A percentile compares a stretch with the other conserved stretches of the same genome.
phyloP scores from a whole-genome alignment of 1,284 basidiomycete genomes.

The Leccinum variabile region DNA sequence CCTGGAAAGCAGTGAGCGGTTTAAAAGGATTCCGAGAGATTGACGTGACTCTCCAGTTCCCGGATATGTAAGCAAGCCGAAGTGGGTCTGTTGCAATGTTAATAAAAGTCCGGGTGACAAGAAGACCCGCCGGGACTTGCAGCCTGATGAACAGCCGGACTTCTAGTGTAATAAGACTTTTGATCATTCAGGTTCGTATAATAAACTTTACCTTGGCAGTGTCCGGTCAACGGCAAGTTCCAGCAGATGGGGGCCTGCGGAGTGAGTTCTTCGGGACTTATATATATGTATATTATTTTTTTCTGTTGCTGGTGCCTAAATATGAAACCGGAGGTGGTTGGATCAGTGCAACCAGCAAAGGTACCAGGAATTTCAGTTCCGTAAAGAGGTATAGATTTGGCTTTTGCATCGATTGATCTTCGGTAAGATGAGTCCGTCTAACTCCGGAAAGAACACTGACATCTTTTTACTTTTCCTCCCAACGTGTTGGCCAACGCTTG shows the following conservation, averaged over 20 bases:
- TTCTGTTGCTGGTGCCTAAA: slow-evolving; percentile 7
- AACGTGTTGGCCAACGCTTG: slow-evolving; percentile 8
- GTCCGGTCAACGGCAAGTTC: slow-evolving; percentile 31
- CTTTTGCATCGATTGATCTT: slow-evolving; percentile 38
- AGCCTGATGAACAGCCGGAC: slow-evolving; percentile 25
- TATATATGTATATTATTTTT: slow-evolving; percentile 6
- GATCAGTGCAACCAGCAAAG: slow-evolving; percentile 22
- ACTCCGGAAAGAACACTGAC: slow-evolving; percentile 30
- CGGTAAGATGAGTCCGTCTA: slow-evolving; percentile 32
- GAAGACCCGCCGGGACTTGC: slow-evolving; percentile 31
- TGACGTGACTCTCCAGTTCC: slow-evolving; percentile 31
- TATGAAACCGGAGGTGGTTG: slow-evolving; percentile 8
- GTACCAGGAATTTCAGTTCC: slow-evolving; percentile 33
- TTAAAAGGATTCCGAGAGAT: slow-evolving; percentile 28
- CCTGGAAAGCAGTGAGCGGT: slow-evolving; percentile 21
- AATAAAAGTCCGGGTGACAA: slow-evolving; percentile 34
- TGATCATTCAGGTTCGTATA: slow-evolving; percentile 31
- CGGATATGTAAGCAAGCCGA: slow-evolving; percentile 29
- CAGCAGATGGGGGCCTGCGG: slow-evolving; percentile 28
- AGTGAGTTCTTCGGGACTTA: slow-evolving; percentile 20
- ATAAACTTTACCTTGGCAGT: slow-evolving; percentile 35
- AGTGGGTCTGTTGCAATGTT: slow-evolving; percentile 32
- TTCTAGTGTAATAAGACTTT: slow-evolving; percentile 26
- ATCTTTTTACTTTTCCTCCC: slow-evolving; percentile 16
- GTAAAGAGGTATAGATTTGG: slow-evolving; percentile 36